phyloP scores from a whole-genome alignment of 2,329 filamentous ascomycete genomes.

The Proliferodiscus dingleyae region DNA sequence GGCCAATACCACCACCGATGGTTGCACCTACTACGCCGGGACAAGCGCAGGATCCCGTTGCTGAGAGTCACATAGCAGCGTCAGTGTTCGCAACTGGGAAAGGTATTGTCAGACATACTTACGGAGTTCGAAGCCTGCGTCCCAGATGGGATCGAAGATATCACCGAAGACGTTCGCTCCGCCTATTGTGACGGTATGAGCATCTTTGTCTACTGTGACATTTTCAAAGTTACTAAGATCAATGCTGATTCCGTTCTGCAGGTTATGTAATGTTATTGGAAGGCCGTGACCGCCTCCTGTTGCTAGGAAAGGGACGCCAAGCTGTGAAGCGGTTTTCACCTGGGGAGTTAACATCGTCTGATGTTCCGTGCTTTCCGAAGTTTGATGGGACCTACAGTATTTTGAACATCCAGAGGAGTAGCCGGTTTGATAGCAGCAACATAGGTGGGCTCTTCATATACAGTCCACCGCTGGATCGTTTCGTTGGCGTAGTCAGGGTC shows the following conservation, averaged over 20 bases:
- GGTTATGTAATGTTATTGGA: background rate
- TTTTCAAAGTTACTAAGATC: conserved; percentile 2
- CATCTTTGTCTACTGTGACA: background rate
- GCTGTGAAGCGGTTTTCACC: no score
- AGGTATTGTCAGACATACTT: background rate
- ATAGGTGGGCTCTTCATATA: no score
- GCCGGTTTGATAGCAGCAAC: no score
- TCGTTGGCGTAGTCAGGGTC: no score
- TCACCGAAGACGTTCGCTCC: background rate
- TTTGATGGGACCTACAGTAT: no score
- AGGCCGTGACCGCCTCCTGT: conserved; percentile 2
- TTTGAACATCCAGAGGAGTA: no score
- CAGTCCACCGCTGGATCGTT: no score
- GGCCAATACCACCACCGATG: conserved; percentile 3
- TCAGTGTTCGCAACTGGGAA: background rate
- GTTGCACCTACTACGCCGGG: background rate
- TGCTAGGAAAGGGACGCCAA: conserved; percentile 1
- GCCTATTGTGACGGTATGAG: background rate
- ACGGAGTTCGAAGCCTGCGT: conserved; percentile 3
- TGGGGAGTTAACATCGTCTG: no score
- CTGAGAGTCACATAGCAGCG: background rate
- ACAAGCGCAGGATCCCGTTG: background rate
- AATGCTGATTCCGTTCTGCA: background rate
- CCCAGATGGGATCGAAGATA: background rate
- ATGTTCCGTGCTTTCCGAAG: no score